Conservation (phyloP, 2,329 filamentous ascomycete species). For the Alternaria angustiovoidea region DNA sequence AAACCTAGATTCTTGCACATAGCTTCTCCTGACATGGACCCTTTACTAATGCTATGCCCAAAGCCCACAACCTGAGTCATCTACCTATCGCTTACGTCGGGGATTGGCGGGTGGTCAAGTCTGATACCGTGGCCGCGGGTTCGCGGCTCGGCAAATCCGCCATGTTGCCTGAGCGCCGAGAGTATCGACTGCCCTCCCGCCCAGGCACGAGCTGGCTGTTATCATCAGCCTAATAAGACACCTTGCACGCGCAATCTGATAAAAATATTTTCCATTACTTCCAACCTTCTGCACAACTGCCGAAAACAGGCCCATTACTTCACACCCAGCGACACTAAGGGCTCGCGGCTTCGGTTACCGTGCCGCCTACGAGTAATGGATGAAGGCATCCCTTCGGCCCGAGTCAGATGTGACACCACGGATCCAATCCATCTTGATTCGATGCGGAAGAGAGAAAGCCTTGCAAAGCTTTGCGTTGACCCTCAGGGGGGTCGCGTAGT, state of each 20-base stretch:
- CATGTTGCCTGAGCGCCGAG: constrained; percentile 17
- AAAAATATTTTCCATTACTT: neutral
- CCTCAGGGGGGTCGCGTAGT: constrained; percentile 22
- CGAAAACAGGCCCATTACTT: neutral
- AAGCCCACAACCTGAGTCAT: constrained; percentile 2
- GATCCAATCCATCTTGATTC: constrained; percentile 21
- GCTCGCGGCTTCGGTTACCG: constrained; percentile 13
- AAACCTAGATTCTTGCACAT: neutral
- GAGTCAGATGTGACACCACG: constrained; percentile 22
- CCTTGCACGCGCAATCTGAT: constrained; percentile 2
- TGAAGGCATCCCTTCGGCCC: constrained; percentile 21
- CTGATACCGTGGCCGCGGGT: constrained; percentile 29
- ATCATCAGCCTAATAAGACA: constrained; percentile 10
- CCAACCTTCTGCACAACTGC: neutral
- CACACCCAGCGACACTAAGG: neutral
- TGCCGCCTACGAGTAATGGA: constrained; percentile 21
- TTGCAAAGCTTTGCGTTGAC: constrained; percentile 17
- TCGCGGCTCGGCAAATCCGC: constrained; percentile 30
- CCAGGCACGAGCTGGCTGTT: constrained; percentile 4
- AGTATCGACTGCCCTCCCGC: constrained; percentile 10
- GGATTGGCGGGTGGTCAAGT: constrained; percentile 20
- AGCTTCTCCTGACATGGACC: neutral
- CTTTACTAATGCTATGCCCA: neutral
- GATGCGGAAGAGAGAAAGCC: constrained; percentile 8
- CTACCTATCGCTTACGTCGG: constrained; percentile 16